Conservation (phyloP, 495 filamentous ascomycete species). For the Penicillium crystallinum region DNA sequence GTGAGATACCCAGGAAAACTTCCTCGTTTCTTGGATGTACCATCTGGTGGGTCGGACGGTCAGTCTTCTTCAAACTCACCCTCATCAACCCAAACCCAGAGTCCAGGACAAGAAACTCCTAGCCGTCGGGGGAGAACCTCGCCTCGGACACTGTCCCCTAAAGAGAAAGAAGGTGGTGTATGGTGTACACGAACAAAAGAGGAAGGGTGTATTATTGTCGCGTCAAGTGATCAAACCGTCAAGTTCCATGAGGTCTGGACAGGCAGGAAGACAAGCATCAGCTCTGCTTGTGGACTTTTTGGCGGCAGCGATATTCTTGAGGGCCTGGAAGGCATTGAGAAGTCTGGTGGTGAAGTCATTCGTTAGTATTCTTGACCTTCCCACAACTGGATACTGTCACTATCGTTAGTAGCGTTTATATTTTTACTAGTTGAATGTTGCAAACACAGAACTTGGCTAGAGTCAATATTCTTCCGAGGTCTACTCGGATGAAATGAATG, state of each 20-base stretch:
- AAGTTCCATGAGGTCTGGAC: constrained; percentile 96
- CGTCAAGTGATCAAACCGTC: constrained; percentile 88
- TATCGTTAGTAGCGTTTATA: constrained; percentile 3
- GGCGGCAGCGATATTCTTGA: constrained; percentile 89
- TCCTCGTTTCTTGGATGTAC: constrained; percentile 14
- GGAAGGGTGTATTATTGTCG: constrained; percentile 91
- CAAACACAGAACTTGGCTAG: background rate
- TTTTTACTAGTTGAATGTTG: background rate
- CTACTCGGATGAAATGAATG: background rate
- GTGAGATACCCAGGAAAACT: constrained; percentile 43
- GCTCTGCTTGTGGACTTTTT: constrained; percentile 59
- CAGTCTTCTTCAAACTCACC: background rate
- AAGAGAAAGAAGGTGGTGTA: constrained; percentile 45
- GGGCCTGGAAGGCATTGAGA: constrained; percentile 76
- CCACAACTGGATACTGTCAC: background rate
- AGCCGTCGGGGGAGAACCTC: background rate
- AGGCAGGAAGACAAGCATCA: constrained; percentile 52
- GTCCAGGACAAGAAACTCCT: background rate
- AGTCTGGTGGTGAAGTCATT: constrained; percentile 53
- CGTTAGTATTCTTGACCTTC: constrained; percentile 17
- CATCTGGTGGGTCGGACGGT: constrained; percentile 9
- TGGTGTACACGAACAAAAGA: constrained; percentile 58
- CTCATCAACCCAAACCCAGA: background rate
- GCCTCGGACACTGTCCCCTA: constrained; percentile 24
- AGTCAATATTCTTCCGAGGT: background rate